These are phyloP conservation scores for Durio zibethinus DNA, from an alignment of 345 rosid species.

Conservation along the genomic window DNA sequence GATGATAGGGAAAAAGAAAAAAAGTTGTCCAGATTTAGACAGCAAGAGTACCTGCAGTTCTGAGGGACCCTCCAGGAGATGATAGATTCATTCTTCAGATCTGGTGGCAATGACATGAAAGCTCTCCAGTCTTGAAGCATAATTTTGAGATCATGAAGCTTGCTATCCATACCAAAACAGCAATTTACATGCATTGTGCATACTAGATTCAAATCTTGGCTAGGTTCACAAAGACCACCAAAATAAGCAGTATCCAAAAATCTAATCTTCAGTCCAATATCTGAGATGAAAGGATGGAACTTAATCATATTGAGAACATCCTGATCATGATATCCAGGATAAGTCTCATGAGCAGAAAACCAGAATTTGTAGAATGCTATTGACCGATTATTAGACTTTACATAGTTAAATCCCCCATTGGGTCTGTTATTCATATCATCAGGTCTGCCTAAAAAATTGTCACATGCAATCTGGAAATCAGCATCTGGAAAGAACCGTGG, in stretches of 20 bases:
- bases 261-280: constrained; percentile 44
- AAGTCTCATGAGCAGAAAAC: constrained; percentile 45
- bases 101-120: constrained; percentile 29
- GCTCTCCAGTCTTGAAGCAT: constrained; percentile 64
- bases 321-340: constrained; percentile 63
- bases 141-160: constrained; percentile 52
- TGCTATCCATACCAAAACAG: constrained; percentile 58
- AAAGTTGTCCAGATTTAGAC: background rate
- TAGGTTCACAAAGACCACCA: constrained; percentile 68
- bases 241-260: constrained; percentile 62
- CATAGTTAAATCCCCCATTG: constrained; percentile 73
- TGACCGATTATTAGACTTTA: constrained; percentile 49
- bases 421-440: constrained; percentile 37
- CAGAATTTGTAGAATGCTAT: constrained; percentile 66
- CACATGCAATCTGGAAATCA: constrained; percentile 91
- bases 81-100: constrained; percentile 12
- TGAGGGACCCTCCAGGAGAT: constrained; percentile 59
- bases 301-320: constrained; percentile 76
- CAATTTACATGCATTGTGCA: constrained; percentile 93
- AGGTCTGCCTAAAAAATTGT: constrained; percentile 43
- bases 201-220: constrained; percentile 49
- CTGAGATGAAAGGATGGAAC: constrained; percentile 23
- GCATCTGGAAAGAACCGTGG: constrained; percentile 45
- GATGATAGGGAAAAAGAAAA: background rate
- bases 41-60: constrained; percentile 40